Percentiles rank a stretch among this genome's conserved stretches.
phyloP scores from a whole-genome alignment of 257 asterid species.

The Pogostemon cablin region DNA sequence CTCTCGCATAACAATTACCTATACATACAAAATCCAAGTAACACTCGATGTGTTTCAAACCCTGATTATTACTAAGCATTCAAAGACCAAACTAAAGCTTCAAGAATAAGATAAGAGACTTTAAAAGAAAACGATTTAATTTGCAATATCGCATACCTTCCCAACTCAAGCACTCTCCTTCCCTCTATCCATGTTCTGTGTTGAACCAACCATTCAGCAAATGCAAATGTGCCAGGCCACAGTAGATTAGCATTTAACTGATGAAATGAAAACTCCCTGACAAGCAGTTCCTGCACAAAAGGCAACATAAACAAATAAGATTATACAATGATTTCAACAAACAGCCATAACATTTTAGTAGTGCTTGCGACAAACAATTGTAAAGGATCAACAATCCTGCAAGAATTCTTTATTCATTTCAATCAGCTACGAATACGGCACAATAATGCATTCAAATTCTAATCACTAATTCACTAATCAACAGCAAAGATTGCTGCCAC shows the following conservation, averaged over 20 bases:
- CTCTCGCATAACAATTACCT: too few relatives aligned
- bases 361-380: constrained; percentile 4
- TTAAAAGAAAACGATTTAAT: not conserved
- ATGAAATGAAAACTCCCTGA: constrained; percentile 88
- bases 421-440: not conserved
- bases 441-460: not conserved
- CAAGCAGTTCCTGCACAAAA: constrained; percentile 66
- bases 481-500: not conserved
- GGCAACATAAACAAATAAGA: constrained; percentile 23
- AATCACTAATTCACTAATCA: constrained; percentile 2
- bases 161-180: constrained; percentile 70
- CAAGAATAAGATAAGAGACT: constrained; percentile 2
- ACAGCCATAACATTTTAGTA: not conserved
- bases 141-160: constrained; percentile 55
- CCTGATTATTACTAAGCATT: too few relatives aligned
- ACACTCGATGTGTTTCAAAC: too few relatives aligned
- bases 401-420: not conserved
- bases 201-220: constrained; percentile 80
- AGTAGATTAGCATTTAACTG: constrained; percentile 87
- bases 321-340: not conserved
- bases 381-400: not conserved
- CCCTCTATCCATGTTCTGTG: constrained; percentile 64
- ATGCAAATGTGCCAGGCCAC: constrained; percentile 98
- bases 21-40: too few relatives aligned
- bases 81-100: not conserved